Evolutionary conservation across 1,284 basidiomycete species (phyloP), one percentile per base, ranked within the genome.

Genomic region (Puccinia triticina): DNA sequence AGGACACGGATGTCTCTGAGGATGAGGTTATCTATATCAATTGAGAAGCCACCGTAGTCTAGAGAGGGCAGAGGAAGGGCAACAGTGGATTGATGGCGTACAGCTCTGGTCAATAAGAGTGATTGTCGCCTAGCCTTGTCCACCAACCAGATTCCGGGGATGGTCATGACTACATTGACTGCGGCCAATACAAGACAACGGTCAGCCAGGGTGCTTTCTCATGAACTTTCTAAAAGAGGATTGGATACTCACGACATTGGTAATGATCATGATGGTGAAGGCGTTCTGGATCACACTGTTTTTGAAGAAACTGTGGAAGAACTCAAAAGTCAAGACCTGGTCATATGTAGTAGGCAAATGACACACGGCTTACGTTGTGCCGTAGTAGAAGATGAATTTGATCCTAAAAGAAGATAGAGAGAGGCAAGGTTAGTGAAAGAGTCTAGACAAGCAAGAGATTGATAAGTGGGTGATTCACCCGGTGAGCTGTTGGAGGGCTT

Each of bases 401-500:
- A 78, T 50, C 16, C 74, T 82, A 21, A 46, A 21, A n/a, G n/a
- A 50, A 34, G n/a, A 43, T 43, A 43, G 40, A 43, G n/a, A 50
- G n/a, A 48, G 53, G 32, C 23, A 26, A n/a, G n/a, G n/a, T n/a
- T n/a, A n/a, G n/a, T n/a, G n/a, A n/a, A n/a, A n/a, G n/a, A n/a
- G n/a, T n/a, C n/a, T n/a, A n/a, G n/a, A n/a, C n/a, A n/a, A n/a
- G n/a, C n/a, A n/a, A n/a, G n/a, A n/a, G n/a, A n/a, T n/a, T n/a
- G n/a, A n/a, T n/a, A n/a, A 21, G 48, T 87, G 71, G 84, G 87
- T 50, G 85, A 86, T 32, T 12, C 48, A 85, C 86, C 92, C 93
- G 55, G 93, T 93, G 86, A 93, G 90, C 88, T 95, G 93, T 88
- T 94, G 93, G 91, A 90, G 91, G 82, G 90, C 91, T 87, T 93